Evolutionary conservation across 331 rosid genomes (phyloP).

Genomic region (Malus hybrid): DNA sequence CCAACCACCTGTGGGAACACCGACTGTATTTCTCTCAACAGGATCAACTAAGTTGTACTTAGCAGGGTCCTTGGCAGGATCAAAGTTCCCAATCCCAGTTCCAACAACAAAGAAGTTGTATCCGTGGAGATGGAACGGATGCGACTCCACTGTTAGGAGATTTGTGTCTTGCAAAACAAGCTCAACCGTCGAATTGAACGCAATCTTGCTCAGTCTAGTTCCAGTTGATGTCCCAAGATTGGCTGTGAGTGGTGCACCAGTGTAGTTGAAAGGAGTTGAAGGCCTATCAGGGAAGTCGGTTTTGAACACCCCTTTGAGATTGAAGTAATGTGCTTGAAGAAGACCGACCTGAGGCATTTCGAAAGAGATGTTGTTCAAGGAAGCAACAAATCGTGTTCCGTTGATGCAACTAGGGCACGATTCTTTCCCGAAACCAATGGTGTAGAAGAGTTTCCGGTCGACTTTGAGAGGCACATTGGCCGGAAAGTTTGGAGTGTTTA

Average conservation of each 20-base stretch:
- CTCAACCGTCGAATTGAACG: constrained; percentile 63
- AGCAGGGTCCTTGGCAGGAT: constrained; percentile 57
- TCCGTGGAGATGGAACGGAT: constrained; percentile 85
- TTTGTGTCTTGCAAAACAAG: constrained; percentile 66
- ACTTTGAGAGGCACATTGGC: constrained; percentile 68
- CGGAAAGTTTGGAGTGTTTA: constrained; percentile 49
- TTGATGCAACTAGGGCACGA: constrained; percentile 56
- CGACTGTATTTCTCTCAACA: constrained; percentile 66
- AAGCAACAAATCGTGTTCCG: constrained; percentile 56
- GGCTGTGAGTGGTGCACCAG: constrained; percentile 53
- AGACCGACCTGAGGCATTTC: constrained; percentile 58
- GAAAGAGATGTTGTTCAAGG: constrained; percentile 66
- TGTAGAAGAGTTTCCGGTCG: constrained; percentile 56
- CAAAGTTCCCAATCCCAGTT: constrained; percentile 58
- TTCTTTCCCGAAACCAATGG: constrained; percentile 46
- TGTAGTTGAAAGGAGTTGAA: constrained; percentile 48
- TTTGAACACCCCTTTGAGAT: constrained; percentile 46
- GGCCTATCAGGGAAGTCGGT: constrained; percentile 64
- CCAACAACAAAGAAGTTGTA: constrained; percentile 55
- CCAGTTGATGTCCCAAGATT: constrained; percentile 50
- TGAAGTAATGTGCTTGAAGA: constrained; percentile 73
- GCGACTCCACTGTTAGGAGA: constrained; percentile 63
- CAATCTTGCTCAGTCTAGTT: constrained; percentile 58
- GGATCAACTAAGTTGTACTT: constrained; percentile 72
- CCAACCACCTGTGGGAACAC: constrained; percentile 83